phyloP scores from a whole-genome alignment of 306 rosid species.

The Lathyrus oleraceus region DNA sequence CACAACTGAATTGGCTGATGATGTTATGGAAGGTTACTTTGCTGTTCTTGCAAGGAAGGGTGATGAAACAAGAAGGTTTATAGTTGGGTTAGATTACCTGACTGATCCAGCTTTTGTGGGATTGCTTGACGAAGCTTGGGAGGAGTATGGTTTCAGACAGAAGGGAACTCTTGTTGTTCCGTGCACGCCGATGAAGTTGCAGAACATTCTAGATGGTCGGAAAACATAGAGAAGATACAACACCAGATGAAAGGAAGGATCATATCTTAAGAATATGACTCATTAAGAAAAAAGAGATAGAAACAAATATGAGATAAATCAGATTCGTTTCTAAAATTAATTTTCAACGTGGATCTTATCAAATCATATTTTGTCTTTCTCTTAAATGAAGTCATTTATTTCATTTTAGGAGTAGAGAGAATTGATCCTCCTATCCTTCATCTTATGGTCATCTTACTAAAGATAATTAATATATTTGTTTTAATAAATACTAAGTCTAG shows the following conservation, averaged over 20 bases:
- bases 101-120: constrained; percentile 57
- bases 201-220: constrained; percentile 47
- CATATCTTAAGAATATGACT: neutral
- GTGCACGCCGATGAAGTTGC: constrained; percentile 55
- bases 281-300: neutral
- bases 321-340: neutral
- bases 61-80: constrained; percentile 55
- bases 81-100: constrained; percentile 51
- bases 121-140: constrained; percentile 57
- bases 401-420: constrained; percentile 9
- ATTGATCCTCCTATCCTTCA: neutral
- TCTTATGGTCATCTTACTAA: neutral
- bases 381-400: constrained; percentile 18
- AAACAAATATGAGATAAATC: neutral
- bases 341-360: neutral
- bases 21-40: constrained; percentile 55
- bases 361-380: too few species aligned
- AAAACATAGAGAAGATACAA: neutral
- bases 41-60: constrained; percentile 60
- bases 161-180: constrained; percentile 69
- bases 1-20: neutral
- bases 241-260: neutral
- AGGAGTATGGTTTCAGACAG: constrained; percentile 65
- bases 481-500: neutral
- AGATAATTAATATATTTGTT: neutral